phyloP scores from a whole-genome alignment of 2,329 filamentous ascomycete species.

The Phialophora macrospora region DNA sequence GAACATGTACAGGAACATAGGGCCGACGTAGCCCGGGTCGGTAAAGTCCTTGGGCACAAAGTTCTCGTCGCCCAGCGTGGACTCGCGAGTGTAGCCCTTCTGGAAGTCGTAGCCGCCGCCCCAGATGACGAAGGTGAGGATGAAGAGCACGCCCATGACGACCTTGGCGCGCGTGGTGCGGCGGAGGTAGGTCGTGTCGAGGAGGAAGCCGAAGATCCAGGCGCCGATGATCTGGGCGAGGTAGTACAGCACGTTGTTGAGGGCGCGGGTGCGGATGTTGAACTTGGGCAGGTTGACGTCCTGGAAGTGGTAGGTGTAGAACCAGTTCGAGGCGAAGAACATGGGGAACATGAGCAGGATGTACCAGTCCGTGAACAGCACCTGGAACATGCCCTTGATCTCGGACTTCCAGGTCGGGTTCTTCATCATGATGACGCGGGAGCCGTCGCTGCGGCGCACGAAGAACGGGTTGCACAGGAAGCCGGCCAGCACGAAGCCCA shows the following conservation, averaged over 20 bases:
- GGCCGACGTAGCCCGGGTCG: conserved; percentile 70
- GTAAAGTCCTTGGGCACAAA: conserved; percentile 64
- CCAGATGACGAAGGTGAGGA: conserved; percentile 78
- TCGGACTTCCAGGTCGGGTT: conserved; percentile 86
- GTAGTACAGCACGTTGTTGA: conserved; percentile 83
- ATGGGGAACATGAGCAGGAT: conserved; percentile 79
- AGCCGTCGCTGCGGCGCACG: conserved; percentile 76
- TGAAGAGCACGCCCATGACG: conserved; percentile 65
- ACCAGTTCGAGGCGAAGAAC: conserved; percentile 81
- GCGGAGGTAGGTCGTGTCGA: conserved; percentile 66
- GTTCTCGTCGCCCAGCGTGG: conserved; percentile 40
- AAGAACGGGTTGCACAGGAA: conserved; percentile 69
- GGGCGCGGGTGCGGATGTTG: conserved; percentile 73
- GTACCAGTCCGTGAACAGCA: conserved; percentile 71
- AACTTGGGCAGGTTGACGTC: conserved; percentile 72
- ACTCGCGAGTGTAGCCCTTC: conserved; percentile 60
- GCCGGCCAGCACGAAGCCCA: conserved; percentile 68
- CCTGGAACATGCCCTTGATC: conserved; percentile 74
- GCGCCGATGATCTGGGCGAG: conserved; percentile 77
- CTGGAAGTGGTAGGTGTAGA: conserved; percentile 81
- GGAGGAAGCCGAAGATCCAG: conserved; percentile 70
- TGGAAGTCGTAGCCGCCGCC: conserved; percentile 82
- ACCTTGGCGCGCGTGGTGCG: conserved; percentile 71
- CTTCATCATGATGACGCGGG: conserved; percentile 84
- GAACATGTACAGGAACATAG: conserved; percentile 88